phyloP scores from a whole-genome alignment of 805 yeast species.

The Lipomyces kockii region DNA sequence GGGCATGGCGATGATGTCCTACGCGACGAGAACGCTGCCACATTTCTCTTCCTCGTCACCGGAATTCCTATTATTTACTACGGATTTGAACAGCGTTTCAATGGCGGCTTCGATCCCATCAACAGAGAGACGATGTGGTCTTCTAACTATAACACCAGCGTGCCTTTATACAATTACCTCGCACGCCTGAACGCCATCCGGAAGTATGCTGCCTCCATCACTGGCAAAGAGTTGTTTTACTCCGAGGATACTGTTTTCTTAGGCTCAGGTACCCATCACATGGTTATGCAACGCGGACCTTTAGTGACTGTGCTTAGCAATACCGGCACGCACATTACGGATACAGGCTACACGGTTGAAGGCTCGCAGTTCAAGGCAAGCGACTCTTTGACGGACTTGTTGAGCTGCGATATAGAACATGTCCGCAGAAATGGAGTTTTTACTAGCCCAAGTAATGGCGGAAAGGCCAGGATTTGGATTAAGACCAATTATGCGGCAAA shows the following conservation, averaged over 20 bases:
- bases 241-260: not conserved
- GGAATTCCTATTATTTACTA: slow-evolving; percentile 25
- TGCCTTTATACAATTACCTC: slow-evolving; percentile 8
- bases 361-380: not conserved
- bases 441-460: not conserved
- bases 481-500: not conserved
- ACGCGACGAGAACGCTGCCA: slow-evolving; percentile 3
- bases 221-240: not conserved
- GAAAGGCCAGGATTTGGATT: not conserved
- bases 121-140: slow-evolving; percentile 26
- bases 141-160: slow-evolving; percentile 9
- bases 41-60: slow-evolving; percentile 10
- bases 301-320: not conserved
- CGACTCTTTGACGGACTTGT: slow-evolving; percentile 1
- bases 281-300: slow-evolving; percentile 5
- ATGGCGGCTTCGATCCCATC: slow-evolving; percentile 18
- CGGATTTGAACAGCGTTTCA: slow-evolving; percentile 22
- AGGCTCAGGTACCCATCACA: not conserved
- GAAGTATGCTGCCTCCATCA: slow-evolving; percentile 1
- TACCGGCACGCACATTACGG: not conserved
- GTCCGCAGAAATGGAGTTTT: not conserved
- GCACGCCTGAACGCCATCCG: slow-evolving; percentile 7
- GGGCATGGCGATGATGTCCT: slow-evolving; percentile 1
- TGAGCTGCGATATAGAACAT: not conserved
- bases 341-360: not conserved